A percentile compares a stretch with the other conserved stretches of the same genome.
phyloP scores from a whole-genome alignment of 108 stramenopile genomes.

The Fistulifera solaris region DNA sequence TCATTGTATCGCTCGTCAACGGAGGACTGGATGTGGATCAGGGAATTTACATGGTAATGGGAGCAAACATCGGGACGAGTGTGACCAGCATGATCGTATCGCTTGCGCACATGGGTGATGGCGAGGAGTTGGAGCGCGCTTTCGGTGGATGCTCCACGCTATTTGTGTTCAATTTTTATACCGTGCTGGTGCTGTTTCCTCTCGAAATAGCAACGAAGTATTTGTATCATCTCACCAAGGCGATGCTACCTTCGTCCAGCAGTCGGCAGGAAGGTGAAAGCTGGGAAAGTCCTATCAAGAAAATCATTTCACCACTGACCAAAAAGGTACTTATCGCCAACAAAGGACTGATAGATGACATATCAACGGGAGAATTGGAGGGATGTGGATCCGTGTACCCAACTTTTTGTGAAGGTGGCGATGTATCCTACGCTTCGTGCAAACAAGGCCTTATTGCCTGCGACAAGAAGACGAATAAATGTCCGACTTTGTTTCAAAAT shows the following conservation, averaged over 20 bases:
- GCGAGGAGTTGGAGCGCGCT: slow-evolving; percentile 55
- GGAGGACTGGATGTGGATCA: slow-evolving; percentile 31
- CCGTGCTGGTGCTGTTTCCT: slow-evolving; percentile 57
- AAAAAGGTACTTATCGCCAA: slow-evolving; percentile 49
- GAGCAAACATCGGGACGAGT: slow-evolving; percentile 72
- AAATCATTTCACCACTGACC: slow-evolving; percentile 35
- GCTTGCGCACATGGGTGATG: slow-evolving; percentile 53
- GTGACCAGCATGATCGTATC: slow-evolving; percentile 67
- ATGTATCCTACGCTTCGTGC: slow-evolving; percentile 24
- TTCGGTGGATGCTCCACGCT: slow-evolving; percentile 75
- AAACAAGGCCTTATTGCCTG: slow-evolving; percentile 51
- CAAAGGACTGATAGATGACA: slow-evolving; percentile 43
- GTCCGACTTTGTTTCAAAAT: slow-evolving; percentile 55
- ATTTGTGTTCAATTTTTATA: slow-evolving; percentile 67
- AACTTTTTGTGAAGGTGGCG: slow-evolving; percentile 26
- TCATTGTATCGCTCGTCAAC: slow-evolving; percentile 62
- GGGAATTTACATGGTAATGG: slow-evolving; percentile 71
- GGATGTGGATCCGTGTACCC: slow-evolving; percentile 38
- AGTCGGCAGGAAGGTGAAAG: slow-evolving; percentile 25
- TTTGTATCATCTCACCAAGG: slow-evolving; percentile 33
- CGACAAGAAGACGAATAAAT: slow-evolving; percentile 30
- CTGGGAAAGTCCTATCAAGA: slow-evolving; percentile 57
- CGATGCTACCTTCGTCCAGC: slow-evolving; percentile 26
- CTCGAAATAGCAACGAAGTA: slow-evolving; percentile 37
- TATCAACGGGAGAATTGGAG: slow-evolving; percentile 24